A percentile compares a stretch with the other conserved stretches of the same genome.
phyloP scores from a whole-genome alignment of 2,329 filamentous ascomycete genomes.

The Alternaria conjuncta region DNA sequence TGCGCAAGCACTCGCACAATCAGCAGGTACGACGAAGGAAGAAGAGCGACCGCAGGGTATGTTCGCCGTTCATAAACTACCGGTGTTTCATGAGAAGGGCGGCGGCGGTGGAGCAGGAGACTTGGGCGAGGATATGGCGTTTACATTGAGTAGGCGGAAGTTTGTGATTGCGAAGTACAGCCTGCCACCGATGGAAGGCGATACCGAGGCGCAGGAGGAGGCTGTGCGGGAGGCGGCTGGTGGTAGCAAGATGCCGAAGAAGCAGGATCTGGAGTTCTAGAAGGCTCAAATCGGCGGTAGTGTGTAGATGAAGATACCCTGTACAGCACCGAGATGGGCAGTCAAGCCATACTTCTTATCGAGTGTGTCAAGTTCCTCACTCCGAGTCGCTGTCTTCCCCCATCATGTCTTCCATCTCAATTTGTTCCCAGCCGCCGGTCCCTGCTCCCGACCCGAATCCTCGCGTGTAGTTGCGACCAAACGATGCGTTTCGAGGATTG shows the following conservation, averaged over 20 bases:
- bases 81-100: slow-evolving; percentile 86
- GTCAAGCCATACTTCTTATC: background rate
- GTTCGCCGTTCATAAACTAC: slow-evolving; percentile 80
- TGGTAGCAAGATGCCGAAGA: slow-evolving; percentile 60
- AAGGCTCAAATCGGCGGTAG: background rate
- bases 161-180: slow-evolving; percentile 88
- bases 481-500: slow-evolving; percentile 55
- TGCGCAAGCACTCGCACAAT: slow-evolving; percentile 56
- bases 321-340: slow-evolving; percentile 3
- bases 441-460: slow-evolving; percentile 61
- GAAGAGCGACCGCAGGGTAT: slow-evolving; percentile 87
- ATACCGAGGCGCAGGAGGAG: slow-evolving; percentile 66
- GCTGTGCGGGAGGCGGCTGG: slow-evolving; percentile 41
- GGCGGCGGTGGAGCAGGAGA: slow-evolving; percentile 71
- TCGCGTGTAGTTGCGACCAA: slow-evolving; percentile 63
- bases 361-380: background rate
- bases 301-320: slow-evolving; percentile 8
- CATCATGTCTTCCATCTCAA: slow-evolving; percentile 68
- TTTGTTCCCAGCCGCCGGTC: slow-evolving; percentile 64
- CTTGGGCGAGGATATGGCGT: slow-evolving; percentile 84
- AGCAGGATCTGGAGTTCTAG: slow-evolving; percentile 71
- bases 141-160: slow-evolving; percentile 82
- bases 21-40: slow-evolving; percentile 60
- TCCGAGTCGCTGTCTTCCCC: slow-evolving; percentile 49
- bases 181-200: slow-evolving; percentile 83